phyloP scores from a whole-genome alignment of 2,329 filamentous ascomycete genomes.

The Coniochaeta sp. region DNA sequence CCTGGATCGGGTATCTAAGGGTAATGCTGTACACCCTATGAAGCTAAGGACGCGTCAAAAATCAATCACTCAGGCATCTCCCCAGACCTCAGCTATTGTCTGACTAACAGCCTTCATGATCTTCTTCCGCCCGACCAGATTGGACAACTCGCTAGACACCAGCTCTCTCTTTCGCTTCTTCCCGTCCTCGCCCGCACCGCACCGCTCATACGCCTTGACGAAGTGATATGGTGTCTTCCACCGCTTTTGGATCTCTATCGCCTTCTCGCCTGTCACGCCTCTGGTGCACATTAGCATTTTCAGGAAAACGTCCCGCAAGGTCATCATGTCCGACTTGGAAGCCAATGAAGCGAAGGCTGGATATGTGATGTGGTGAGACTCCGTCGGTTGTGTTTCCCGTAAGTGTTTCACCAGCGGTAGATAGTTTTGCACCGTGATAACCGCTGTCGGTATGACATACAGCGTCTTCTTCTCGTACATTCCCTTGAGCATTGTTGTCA shows the following conservation, averaged over 20 bases:
- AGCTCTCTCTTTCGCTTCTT: constrained; percentile 52
- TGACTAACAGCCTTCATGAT: constrained; percentile 57
- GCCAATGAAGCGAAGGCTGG: constrained; percentile 63
- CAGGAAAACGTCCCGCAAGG: constrained; percentile 65
- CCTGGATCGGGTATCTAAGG: background rate
- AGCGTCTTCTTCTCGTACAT: constrained; percentile 54
- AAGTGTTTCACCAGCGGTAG: constrained; percentile 55
- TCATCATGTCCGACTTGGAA: constrained; percentile 68
- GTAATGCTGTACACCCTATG: background rate
- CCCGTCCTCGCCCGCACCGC: constrained; percentile 38
- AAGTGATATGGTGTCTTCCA: constrained; percentile 70
- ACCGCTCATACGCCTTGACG: constrained; percentile 58
- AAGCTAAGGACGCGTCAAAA: background rate
- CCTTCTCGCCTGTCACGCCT: constrained; percentile 69
- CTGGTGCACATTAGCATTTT: constrained; percentile 82
- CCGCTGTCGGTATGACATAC: constrained; percentile 56
- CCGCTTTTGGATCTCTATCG: constrained; percentile 68
- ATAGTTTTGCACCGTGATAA: constrained; percentile 59
- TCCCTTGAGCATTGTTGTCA: constrained; percentile 61
- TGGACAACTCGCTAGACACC: constrained; percentile 47
- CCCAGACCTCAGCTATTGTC: constrained; percentile 69
- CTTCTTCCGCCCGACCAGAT: constrained; percentile 60
- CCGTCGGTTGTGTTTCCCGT: constrained; percentile 38
- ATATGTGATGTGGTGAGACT: constrained; percentile 58
- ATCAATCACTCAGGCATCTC: constrained; percentile 23